Evolutionary conservation across 2,329 filamentous ascomycete species (phyloP), one percentile per base, ranked within the genome.

Genomic region (Xylariaceae sp.): DNA sequence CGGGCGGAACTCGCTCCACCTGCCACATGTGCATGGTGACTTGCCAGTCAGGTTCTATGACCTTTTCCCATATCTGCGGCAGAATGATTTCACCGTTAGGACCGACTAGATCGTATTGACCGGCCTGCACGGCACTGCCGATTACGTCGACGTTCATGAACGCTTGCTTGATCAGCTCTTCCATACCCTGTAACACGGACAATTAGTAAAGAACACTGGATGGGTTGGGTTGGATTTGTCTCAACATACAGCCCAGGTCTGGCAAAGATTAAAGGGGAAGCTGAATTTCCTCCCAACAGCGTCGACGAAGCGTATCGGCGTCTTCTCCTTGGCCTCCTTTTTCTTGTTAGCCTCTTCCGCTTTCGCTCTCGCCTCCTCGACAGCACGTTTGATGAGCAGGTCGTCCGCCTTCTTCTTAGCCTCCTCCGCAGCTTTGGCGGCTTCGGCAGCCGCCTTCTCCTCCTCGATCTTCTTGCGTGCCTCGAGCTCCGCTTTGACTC

Each of bases 241-340:
- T 47, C n/a, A 34, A 82, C 84, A 72, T 84, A 92, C 89, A 77
- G 80, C 78, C 91, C 91, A 95, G 2, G 87, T 94, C 69, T 86
- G 85, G 74, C 92, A 96, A 35, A 95, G 74, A 64, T 92, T 85
- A 75, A 88, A 96, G 1, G 92, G 92, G 70, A 97, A 96, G 74
- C 86, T 94, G 73, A 95, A 97, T 74, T 95, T 96, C 66, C 92
- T 83, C 37, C 90, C 90, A 13, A 97, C 86, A 0, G 92, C 92
- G 72, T 97, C 92, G 75, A 95, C 95, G 77, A 96, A 96, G 66
- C 87, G 88, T 72, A 96, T 90, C 2, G 89, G 90, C 49, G 86
- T 80, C 73, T 90, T 89, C 47, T 87, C 82, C 62, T 81, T 81
- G 62, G 81, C 81, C 52, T 80, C 75, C 8, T 74, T 74, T 65